Conservation (phyloP, 768 basidiomycete species). For the Tricholoma bakamatsutake region DNA sequence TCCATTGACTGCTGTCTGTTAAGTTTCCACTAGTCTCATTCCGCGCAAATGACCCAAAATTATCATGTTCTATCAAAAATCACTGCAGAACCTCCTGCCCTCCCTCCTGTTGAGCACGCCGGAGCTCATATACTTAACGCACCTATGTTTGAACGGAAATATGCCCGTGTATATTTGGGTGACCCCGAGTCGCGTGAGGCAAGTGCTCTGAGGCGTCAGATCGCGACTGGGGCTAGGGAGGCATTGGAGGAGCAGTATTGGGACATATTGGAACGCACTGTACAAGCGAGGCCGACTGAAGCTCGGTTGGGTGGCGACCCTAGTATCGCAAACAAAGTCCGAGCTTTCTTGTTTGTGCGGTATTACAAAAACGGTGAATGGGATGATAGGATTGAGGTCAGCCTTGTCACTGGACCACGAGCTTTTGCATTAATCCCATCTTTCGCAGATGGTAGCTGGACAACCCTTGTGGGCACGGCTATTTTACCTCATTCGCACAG, state of each 20-base stretch:
- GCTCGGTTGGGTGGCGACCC: constrained; percentile 91
- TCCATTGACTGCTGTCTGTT: background rate
- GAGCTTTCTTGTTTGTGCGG: constrained; percentile 78
- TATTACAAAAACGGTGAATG: constrained; percentile 81
- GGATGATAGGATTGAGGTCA: constrained; percentile 84
- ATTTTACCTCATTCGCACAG: constrained; percentile 89
- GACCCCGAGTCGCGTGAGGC: constrained; percentile 62
- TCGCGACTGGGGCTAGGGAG: constrained; percentile 70
- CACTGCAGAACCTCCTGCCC: constrained; percentile 65
- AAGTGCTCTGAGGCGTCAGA: constrained; percentile 57
- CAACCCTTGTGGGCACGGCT: constrained; percentile 91
- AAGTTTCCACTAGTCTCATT: constrained; percentile 32
- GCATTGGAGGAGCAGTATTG: constrained; percentile 89
- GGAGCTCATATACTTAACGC: constrained; percentile 80
- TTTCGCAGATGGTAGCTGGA: constrained; percentile 69
- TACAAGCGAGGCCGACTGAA: constrained; percentile 77
- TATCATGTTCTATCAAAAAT: constrained; percentile 75
- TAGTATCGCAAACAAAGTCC: constrained; percentile 80
- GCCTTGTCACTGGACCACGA: constrained; percentile 11
- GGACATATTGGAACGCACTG: constrained; percentile 74
- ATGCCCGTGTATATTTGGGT: constrained; percentile 73
- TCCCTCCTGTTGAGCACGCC: constrained; percentile 74
- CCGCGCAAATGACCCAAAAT: constrained; percentile 59
- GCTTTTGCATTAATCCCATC: background rate
- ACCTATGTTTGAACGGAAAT: constrained; percentile 76